Evolutionary conservation across 1,139 yeast genomes (phyloP).

Genomic region (Kodamaea fungicola): DNA sequence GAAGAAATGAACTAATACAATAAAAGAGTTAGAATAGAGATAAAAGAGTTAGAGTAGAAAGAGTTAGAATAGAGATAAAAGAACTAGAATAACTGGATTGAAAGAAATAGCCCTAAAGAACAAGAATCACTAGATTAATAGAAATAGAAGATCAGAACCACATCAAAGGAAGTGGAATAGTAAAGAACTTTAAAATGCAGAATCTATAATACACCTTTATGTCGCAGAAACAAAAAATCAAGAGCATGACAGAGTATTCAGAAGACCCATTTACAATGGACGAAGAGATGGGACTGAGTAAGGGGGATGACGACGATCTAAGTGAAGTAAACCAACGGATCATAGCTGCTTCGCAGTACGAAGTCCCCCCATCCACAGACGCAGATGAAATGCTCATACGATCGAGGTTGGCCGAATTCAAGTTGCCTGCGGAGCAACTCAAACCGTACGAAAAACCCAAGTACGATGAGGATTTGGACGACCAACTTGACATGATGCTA

Average conservation of each 20-base stretch:
- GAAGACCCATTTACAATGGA: constrained; percentile 50
- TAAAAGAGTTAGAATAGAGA: too few species aligned
- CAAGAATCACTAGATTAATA: too few species aligned
- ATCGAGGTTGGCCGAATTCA: constrained; percentile 28
- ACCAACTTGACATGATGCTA: constrained; percentile 31
- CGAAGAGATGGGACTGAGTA: constrained; percentile 28
- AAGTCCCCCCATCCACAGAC: constrained; percentile 5
- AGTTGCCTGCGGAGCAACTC: constrained; percentile 13
- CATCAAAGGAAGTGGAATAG: too few species aligned
- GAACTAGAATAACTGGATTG: too few species aligned
- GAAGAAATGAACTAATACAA: too few species aligned
- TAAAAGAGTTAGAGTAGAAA: too few species aligned
- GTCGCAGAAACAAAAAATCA: too few species aligned
- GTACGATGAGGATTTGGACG: constrained; percentile 46
- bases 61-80: too few species aligned
- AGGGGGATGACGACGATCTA: neutral
- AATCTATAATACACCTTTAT: too few species aligned
- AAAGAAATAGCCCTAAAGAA: too few species aligned
- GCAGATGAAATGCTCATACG: constrained; percentile 32
- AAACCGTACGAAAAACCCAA: constrained; percentile 13
- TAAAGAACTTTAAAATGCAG: too few species aligned
- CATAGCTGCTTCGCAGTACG: constrained; percentile 2
- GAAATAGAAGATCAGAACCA: too few species aligned
- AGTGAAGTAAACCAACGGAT: neutral
- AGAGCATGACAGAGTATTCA: constrained; percentile 28